Conservation (phyloP, 352 stramenopile species). For the Globisporangium parvum region DNA sequence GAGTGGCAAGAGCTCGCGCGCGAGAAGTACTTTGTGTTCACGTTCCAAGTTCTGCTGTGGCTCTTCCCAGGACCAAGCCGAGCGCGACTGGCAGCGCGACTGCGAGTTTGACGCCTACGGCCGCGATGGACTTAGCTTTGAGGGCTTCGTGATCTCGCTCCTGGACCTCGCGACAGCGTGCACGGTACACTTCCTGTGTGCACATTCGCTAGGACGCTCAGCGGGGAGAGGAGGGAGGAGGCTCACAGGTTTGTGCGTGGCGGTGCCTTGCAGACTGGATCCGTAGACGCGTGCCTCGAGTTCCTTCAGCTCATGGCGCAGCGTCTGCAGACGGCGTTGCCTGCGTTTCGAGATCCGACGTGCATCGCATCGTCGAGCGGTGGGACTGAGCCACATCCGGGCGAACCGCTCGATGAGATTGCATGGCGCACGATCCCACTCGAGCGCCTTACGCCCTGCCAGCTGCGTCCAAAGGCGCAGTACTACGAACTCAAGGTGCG, state of each 20-base stretch:
- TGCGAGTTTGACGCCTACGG: conserved; percentile 44
- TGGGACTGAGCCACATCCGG: background rate
- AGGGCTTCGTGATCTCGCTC: conserved; percentile 42
- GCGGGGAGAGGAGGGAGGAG: too few species aligned
- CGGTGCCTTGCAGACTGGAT: conserved; percentile 22
- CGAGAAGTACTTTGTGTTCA: conserved; percentile 45
- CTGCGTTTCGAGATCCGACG: conserved; percentile 13
- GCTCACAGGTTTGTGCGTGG: background rate
- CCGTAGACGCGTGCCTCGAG: conserved; percentile 31
- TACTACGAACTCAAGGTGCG: conserved; percentile 43
- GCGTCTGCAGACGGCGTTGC: conserved; percentile 29
- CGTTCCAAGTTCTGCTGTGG: conserved; percentile 39
- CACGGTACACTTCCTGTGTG: conserved; percentile 19
- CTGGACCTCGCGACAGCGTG: conserved; percentile 41
- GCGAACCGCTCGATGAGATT: conserved; percentile 9
- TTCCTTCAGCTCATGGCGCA: conserved; percentile 40
- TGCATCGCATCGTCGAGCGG: background rate
- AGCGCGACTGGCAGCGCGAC: conserved; percentile 42
- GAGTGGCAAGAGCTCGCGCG: conserved; percentile 32
- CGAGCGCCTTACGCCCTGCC: conserved; percentile 26
- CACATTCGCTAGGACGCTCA: background rate
- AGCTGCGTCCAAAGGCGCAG: conserved; percentile 20
- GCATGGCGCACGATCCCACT: conserved; percentile 33
- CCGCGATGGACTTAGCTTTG: conserved; percentile 28
- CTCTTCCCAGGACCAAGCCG: conserved; percentile 33